A percentile compares a stretch with the other conserved stretches of the same genome.
phyloP scores from a whole-genome alignment of 805 yeast genomes.

The Yamadazyma akitaensis region DNA sequence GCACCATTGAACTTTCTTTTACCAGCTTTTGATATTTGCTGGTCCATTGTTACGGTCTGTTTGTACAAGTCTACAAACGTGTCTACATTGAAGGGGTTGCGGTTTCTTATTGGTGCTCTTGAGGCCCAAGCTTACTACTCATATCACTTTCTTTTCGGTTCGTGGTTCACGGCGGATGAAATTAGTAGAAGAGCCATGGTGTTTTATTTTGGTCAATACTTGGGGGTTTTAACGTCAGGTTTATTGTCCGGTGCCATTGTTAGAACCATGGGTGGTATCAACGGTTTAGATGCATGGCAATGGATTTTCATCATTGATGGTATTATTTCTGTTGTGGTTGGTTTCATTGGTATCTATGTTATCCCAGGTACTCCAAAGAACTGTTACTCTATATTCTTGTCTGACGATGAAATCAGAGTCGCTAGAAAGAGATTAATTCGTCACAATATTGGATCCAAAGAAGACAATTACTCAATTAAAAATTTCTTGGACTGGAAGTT shows the following conservation, averaged over 20 bases:
- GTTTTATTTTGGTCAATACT: constrained; percentile 58
- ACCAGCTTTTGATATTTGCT: constrained; percentile 57
- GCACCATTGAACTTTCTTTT: constrained; percentile 52
- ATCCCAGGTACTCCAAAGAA: constrained; percentile 66
- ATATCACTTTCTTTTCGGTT: constrained; percentile 47
- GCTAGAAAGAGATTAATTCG: constrained; percentile 27
- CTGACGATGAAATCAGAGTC: constrained; percentile 34
- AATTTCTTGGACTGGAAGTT: constrained; percentile 39
- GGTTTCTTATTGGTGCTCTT: constrained; percentile 66
- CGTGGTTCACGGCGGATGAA: constrained; percentile 44
- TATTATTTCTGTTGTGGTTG: constrained; percentile 54
- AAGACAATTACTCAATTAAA: constrained; percentile 23
- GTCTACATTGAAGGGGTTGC: constrained; percentile 52
- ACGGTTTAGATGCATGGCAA: constrained; percentile 64
- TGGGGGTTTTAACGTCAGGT: constrained; percentile 62
- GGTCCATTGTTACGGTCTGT: constrained; percentile 65
- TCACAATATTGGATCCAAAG: constrained; percentile 21
- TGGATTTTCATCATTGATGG: constrained; percentile 74
- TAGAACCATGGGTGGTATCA: constrained; percentile 43
- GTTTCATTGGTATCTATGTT: constrained; percentile 50
- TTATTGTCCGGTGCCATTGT: constrained; percentile 57
- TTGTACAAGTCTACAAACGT: constrained; percentile 49
- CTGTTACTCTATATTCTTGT: constrained; percentile 32
- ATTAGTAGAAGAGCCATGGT: constrained; percentile 60
- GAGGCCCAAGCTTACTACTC: constrained; percentile 56